Evolutionary conservation across 192 early-diverging fungal genomes (phyloP).

Genomic region (Backusella westeae): DNA sequence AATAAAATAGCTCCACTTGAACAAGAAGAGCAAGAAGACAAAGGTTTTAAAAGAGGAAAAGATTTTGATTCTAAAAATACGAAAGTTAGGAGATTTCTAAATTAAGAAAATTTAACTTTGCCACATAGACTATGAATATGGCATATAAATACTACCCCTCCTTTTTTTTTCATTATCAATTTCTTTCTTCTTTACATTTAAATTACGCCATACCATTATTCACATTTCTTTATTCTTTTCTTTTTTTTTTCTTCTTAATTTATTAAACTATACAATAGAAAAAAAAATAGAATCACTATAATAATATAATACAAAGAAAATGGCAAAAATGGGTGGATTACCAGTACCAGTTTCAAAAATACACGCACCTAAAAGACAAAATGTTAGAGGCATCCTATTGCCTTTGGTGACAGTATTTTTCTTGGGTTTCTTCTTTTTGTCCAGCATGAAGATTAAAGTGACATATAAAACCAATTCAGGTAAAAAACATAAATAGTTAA

Average conservation of each 20-base stretch:
- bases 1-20: neutral
- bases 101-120: neutral
- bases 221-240: neutral
- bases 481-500: neutral
- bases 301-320: neutral
- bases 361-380: neutral
- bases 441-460: slow-evolving; percentile 1
- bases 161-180: neutral
- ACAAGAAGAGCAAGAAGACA: neutral
- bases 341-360: neutral
- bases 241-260: neutral
- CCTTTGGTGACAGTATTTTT: neutral
- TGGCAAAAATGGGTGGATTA: neutral
- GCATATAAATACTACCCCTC: neutral
- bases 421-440: slow-evolving; percentile 6
- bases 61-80: neutral
- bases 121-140: neutral
- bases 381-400: neutral
- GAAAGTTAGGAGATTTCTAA: neutral
- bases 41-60: neutral
- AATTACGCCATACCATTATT: neutral
- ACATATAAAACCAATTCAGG: neutral
- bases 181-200: neutral
- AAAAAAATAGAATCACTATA: neutral
- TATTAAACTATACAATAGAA: neutral